Evolutionary conservation across 2,329 filamentous ascomycete genomes (phyloP).

Genomic region (Trichoderma gracile): DNA sequence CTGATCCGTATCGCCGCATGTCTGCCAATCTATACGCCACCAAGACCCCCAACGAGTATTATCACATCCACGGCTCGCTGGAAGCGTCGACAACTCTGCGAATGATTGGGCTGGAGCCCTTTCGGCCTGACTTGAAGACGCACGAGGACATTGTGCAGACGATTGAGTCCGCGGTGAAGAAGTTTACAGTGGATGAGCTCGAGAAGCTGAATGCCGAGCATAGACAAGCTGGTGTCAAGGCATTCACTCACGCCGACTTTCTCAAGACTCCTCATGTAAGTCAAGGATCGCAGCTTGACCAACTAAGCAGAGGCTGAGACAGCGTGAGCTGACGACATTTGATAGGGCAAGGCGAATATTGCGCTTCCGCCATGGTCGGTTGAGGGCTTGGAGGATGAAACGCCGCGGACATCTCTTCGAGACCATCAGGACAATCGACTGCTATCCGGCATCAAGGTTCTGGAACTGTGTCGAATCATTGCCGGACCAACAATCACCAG

Average conservation of each 20-base stretch:
- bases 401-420: constrained; percentile 48
- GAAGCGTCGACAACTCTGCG: constrained; percentile 68
- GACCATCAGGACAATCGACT: constrained; percentile 33
- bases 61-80: constrained; percentile 74
- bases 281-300: not conserved
- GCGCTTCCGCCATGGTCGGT: constrained; percentile 52
- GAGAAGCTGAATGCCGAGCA: constrained; percentile 58
- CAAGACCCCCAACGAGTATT: constrained; percentile 65
- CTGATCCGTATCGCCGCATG: constrained; percentile 68
- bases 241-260: constrained; percentile 61
- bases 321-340: not conserved
- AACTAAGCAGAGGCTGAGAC: not conserved
- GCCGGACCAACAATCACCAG: constrained; percentile 72
- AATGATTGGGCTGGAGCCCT: constrained; percentile 68
- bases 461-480: constrained; percentile 75
- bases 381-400: constrained; percentile 50
- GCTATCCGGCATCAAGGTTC: constrained; percentile 65
- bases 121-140: constrained; percentile 60
- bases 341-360: constrained; percentile 48
- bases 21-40: constrained; percentile 73
- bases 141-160: constrained; percentile 59
- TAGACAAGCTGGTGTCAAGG: constrained; percentile 61
- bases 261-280: constrained; percentile 50
- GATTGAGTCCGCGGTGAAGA: constrained; percentile 60
- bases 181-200: constrained; percentile 56